A percentile compares a stretch with the other conserved stretches of the same genome.
phyloP scores from a whole-genome alignment of 495 filamentous ascomycete species.

The Penicillium tannophilum region DNA sequence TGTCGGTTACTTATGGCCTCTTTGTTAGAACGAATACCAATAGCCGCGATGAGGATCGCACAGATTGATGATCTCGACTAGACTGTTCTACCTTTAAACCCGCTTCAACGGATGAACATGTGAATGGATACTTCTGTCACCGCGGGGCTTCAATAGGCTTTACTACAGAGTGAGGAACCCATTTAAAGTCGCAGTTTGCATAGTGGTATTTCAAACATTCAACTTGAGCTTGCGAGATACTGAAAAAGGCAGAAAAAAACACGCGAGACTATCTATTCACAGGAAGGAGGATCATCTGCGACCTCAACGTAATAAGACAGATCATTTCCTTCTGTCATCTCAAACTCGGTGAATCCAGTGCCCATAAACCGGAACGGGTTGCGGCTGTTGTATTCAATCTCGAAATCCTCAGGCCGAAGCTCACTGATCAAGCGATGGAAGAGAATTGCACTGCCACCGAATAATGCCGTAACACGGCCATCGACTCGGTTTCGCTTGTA shows the following conservation, averaged over 20 bases:
- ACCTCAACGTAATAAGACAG: conserved; percentile 31
- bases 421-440: conserved; percentile 53
- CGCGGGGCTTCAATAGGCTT: too few relatives aligned
- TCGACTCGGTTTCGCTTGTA: conserved; percentile 46
- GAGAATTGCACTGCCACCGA: conserved; percentile 47
- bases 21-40: too few relatives aligned
- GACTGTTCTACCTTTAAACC: too few relatives aligned
- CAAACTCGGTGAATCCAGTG: conserved; percentile 42
- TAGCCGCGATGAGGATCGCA: too few relatives aligned
- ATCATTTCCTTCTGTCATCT: conserved; percentile 28
- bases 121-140: too few relatives aligned
- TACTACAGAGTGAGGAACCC: too few relatives aligned
- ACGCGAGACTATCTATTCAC: background rate
- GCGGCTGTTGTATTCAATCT: conserved; percentile 42
- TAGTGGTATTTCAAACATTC: too few relatives aligned
- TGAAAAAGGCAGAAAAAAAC: too few relatives aligned
- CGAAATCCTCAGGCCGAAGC: conserved; percentile 51
- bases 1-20: background rate
- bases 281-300: background rate
- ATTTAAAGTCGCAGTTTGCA: too few relatives aligned
- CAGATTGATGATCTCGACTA: too few relatives aligned
- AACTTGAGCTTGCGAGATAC: background rate
- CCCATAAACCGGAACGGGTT: conserved; percentile 56
- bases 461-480: conserved; percentile 46
- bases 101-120: too few relatives aligned